Percentiles rank a stretch among this genome's conserved stretches.
These are phyloP conservation scores for Kentomonas sorsogonicus DNA, from an alignment of 208 protist species.

Conservation along the genomic window DNA sequence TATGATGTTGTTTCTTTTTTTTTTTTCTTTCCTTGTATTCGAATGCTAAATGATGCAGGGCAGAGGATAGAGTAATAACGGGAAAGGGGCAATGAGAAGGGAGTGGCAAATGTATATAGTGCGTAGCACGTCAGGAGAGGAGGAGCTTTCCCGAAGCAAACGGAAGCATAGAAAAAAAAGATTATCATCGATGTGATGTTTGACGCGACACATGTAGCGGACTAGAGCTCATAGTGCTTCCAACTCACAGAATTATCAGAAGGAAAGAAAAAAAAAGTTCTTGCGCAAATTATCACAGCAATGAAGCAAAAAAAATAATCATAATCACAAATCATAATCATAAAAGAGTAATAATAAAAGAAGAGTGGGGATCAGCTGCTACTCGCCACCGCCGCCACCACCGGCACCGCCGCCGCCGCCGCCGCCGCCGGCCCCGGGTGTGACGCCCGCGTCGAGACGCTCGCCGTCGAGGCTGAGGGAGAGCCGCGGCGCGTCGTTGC, in stretches of 20 bases:
- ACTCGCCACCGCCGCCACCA: no score
- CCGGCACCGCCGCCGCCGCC: no score
- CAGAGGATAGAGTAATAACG: neutral
- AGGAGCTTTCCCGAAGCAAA: no score
- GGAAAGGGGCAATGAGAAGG: neutral
- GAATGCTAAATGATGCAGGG: neutral
- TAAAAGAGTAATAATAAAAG: neutral
- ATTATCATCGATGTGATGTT: neutral
- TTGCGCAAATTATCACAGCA: neutral
- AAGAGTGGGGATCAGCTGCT: no score
- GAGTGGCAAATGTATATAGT: no score
- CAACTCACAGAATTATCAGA: no score
- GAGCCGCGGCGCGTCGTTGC: constrained; percentile 74
- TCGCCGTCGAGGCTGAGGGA: constrained; percentile 48
- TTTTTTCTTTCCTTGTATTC: neutral
- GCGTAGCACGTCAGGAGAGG: no score
- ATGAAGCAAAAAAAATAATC: neutral
- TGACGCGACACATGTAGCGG: neutral
- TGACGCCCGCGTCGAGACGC: constrained; percentile 11
- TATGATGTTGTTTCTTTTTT: neutral
- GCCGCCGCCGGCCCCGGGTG: no score
- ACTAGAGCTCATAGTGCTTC: no score
- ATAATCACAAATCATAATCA: neutral
- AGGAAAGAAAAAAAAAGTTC: neutral
- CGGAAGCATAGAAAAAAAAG: no score